These are phyloP conservation scores for Dictyostelium intermedium DNA, from an alignment of 78 protist genomes.

Conservation along the genomic window DNA sequence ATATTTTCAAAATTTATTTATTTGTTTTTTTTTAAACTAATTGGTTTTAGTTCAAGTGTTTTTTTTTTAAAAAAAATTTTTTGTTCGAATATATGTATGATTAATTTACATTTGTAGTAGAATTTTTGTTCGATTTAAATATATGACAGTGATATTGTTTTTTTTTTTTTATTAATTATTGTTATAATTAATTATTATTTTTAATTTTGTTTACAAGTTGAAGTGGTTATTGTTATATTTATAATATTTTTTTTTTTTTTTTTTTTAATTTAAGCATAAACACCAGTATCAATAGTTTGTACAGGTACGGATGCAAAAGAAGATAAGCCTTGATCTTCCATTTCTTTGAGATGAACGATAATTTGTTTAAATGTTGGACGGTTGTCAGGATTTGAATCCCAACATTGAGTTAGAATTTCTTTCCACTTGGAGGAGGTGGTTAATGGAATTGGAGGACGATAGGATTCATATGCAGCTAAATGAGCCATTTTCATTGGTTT, in stretches of 20 bases:
- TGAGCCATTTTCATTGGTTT: conserved; percentile 70
- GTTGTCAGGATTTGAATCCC: conserved; percentile 61
- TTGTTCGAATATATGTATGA: background rate
- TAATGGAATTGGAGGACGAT: conserved; percentile 70
- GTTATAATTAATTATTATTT: background rate
- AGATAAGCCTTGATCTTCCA: conserved; percentile 41
- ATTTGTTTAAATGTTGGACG: conserved; percentile 76
- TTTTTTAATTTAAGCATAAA: conserved; percentile 41
- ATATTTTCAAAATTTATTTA: no score
- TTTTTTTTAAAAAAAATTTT: no score
- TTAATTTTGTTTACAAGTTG: background rate
- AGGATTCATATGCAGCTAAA: conserved; percentile 49
- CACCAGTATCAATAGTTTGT: conserved; percentile 45
- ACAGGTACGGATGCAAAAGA: conserved; percentile 59
- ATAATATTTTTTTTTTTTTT: background rate
- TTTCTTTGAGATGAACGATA: conserved; percentile 48
- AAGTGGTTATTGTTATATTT: background rate
- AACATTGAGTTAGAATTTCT: conserved; percentile 52
- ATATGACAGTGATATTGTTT: background rate
- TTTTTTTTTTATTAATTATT: background rate
- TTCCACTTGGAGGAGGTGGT: conserved; percentile 57
- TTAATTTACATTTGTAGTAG: background rate
- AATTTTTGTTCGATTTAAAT: background rate
- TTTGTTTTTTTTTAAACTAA: no score
- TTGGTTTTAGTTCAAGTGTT: no score